These are phyloP conservation scores for Leccinum solheimii DNA, from an alignment of 1,284 basidiomycete species.

Conservation along the genomic window DNA sequence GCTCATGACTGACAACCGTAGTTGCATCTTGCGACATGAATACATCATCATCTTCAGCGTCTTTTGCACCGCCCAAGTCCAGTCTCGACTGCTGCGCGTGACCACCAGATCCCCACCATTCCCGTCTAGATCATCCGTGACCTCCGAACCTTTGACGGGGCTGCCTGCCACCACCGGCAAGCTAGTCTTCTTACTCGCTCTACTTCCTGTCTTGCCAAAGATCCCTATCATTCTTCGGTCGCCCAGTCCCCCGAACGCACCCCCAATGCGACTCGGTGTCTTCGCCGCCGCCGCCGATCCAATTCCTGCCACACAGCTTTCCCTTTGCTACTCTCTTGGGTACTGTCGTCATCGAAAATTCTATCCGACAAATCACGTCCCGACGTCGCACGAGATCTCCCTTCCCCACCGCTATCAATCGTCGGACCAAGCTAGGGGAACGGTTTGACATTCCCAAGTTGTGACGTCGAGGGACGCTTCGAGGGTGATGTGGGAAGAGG, in stretches of 20 bases:
- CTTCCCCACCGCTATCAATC: not conserved
- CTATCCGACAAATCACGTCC: conserved; percentile 44
- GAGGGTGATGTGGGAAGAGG: conserved; percentile 26
- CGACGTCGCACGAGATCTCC: conserved; percentile 2
- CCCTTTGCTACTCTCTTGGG: not conserved
- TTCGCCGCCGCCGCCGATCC: conserved; percentile 3
- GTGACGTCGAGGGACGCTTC: conserved; percentile 15
- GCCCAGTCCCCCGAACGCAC: conserved; percentile 10
- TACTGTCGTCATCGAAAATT: too few relatives aligned
- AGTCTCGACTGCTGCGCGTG: not conserved
- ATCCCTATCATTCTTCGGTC: conserved; percentile 22
- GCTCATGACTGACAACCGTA: not conserved
- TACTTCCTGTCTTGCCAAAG: conserved; percentile 40
- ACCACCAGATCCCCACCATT: not conserved
- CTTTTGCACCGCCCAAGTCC: conserved; percentile 5
- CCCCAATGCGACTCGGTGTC: conserved; percentile 6
- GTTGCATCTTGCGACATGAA: conserved; percentile 9
- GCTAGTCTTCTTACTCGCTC: conserved; percentile 64
- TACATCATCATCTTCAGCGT: conserved; percentile 26
- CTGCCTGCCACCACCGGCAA: conserved; percentile 56
- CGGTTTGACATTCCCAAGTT: conserved; percentile 4
- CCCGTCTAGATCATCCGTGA: conserved; percentile 3
- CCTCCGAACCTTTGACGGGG: conserved; percentile 48
- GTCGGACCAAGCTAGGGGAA: conserved; percentile 4
- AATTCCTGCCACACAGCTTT: conserved; percentile 13